phyloP scores from a whole-genome alignment of 805 yeast species.

The Pichia nanzhaoensis region DNA sequence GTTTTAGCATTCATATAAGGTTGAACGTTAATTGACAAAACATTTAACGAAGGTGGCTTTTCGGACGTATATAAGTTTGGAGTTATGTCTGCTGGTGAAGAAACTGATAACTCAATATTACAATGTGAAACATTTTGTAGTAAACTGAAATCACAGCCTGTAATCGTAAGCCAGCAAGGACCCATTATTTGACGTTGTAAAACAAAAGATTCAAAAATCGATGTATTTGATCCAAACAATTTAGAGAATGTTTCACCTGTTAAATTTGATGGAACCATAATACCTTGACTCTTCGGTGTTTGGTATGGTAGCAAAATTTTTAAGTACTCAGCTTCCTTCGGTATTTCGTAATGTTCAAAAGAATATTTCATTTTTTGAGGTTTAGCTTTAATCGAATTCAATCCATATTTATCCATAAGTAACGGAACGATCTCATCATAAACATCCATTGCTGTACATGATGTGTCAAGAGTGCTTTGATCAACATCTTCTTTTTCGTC shows the following conservation, averaged over 20 bases:
- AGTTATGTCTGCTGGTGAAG: conserved; percentile 39
- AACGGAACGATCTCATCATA: conserved; percentile 70
- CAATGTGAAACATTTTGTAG: conserved; percentile 71
- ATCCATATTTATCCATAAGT: conserved; percentile 54
- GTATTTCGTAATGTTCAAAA: conserved; percentile 76
- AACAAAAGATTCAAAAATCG: conserved; percentile 80
- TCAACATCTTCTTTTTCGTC: conserved; percentile 35
- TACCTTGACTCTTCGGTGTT: conserved; percentile 46
- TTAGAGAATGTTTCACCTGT: conserved; percentile 71
- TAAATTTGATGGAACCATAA: conserved; percentile 51
- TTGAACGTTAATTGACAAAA: conserved; percentile 71
- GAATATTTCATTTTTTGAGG: conserved; percentile 77
- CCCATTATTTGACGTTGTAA: conserved; percentile 85
- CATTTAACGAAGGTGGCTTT: conserved; percentile 61
- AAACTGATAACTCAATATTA: conserved; percentile 61
- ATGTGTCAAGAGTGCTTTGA: conserved; percentile 23
- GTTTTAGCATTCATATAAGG: conserved; percentile 69
- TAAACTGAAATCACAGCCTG: conserved; percentile 51
- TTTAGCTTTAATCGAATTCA: conserved; percentile 58
- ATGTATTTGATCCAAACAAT: conserved; percentile 72
- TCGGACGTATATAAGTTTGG: conserved; percentile 36
- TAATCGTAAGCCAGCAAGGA: conserved; percentile 89
- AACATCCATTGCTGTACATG: conserved; percentile 55
- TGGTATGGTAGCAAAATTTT: conserved; percentile 71
- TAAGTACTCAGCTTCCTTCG: conserved; percentile 72